These are phyloP conservation scores for Cenococcum geophilum DNA, from an alignment of 495 filamentous ascomycete species.

Conservation along the genomic window DNA sequence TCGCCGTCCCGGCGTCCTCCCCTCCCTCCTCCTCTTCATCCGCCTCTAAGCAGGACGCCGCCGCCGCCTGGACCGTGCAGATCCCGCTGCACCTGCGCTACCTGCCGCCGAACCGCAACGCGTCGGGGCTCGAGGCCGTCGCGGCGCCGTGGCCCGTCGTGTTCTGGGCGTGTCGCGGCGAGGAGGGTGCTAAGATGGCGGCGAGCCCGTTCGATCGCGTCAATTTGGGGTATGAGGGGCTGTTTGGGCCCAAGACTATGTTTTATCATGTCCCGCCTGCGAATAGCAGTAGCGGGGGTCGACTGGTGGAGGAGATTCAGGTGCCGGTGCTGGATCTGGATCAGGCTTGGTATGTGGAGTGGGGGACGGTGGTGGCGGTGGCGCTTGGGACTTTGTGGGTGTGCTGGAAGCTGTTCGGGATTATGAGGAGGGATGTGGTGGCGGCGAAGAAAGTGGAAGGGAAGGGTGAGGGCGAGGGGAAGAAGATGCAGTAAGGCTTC, in stretches of 20 bases:
- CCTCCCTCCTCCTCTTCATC: neutral
- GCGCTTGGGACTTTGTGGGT: constrained; percentile 70
- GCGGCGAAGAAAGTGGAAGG: constrained; percentile 27
- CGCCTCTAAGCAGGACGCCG: neutral
- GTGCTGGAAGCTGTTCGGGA: constrained; percentile 51
- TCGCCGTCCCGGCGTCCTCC: constrained; percentile 48
- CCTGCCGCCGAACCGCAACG: constrained; percentile 48
- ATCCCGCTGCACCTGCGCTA: constrained; percentile 89
- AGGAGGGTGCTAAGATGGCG: constrained; percentile 65
- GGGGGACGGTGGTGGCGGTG: constrained; percentile 64
- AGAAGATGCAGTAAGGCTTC: neutral
- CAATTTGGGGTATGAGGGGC: constrained; percentile 77
- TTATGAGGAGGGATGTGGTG: neutral
- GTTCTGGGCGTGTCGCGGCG: constrained; percentile 85
- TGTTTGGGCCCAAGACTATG: constrained; percentile 72
- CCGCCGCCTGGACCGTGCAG: constrained; percentile 56
- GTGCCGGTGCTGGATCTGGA: constrained; percentile 73
- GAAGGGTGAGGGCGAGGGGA: constrained; percentile 14
- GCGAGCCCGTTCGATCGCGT: constrained; percentile 80
- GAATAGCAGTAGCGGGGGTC: constrained; percentile 28
- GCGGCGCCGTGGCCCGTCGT: constrained; percentile 69
- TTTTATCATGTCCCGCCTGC: constrained; percentile 78
- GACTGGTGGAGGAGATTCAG: constrained; percentile 53
- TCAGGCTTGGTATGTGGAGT: constrained; percentile 54
- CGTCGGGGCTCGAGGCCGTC: constrained; percentile 45